Evolutionary conservation across 2,329 filamentous ascomycete species (phyloP), one percentile per base, ranked within the genome.

Genomic region (Ceratocystis eucalypticola): DNA sequence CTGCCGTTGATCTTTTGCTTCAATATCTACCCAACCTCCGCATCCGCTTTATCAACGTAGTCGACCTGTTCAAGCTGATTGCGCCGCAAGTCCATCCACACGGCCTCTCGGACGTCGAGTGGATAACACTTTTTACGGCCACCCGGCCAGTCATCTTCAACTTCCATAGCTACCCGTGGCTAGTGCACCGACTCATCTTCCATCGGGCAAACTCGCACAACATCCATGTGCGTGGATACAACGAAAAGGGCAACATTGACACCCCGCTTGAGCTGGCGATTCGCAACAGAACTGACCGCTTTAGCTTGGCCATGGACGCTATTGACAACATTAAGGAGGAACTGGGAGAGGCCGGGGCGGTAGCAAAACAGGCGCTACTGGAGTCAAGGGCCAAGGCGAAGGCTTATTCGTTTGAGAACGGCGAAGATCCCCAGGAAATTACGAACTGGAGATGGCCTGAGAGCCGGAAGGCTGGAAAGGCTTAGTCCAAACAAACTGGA

Each of bases 191-290:
- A 63, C 76, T 92, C 70, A 88, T 87, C 0, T 91, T 91, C 77
- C 87, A 88, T 77, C 84, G 88, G 0, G 85, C 84, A 1, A 88
- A 87, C 4, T 83, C 81, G 73, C 73, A 79, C 59, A 85, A 88
- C 74, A 75, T 91, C 69, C 84, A 89, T 71, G 88, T 92, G n/a
- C 80, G 85, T 41, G 88, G 88, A 1, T 92, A 91, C 78, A 85
- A 82, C 72, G 88, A 92, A 78, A 91, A 92, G 80, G 88, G 88
- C 61, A 92, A 91, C 74, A 91, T 91, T 70, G 87, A 92, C 73
- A 91, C 88, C 0, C 88, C 88, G 1, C 83, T 91, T 22, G 88
- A 91, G 76, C 77, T 92, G 69, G 88, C 88, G 33, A 89, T 91
- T 72, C 81, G 88, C 68, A 92, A 92, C 76, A 80, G 86, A 71